phyloP scores from a whole-genome alignment of 2,329 filamentous ascomycete genomes.

The Verticillium klebahnii region DNA sequence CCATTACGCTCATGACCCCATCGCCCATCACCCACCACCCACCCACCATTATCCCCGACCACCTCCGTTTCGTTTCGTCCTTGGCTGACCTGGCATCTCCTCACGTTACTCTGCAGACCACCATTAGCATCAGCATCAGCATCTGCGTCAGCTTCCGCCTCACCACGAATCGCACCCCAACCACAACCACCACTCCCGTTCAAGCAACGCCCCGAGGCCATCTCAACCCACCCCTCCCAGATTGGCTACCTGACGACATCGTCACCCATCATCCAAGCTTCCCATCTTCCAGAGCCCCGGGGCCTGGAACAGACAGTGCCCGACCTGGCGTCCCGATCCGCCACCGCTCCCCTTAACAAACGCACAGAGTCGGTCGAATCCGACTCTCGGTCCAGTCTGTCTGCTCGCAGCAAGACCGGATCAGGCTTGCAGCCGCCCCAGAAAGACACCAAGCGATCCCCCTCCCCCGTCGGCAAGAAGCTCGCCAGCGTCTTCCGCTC shows the following conservation, averaged over 20 bases:
- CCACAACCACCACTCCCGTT: background rate
- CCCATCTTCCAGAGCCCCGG: constrained; percentile 41
- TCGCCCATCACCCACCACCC: constrained; percentile 7
- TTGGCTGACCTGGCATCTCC: background rate
- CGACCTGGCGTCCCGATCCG: constrained; percentile 26
- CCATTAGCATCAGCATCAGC: background rate
- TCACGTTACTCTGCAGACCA: background rate
- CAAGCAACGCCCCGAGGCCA: constrained; percentile 6
- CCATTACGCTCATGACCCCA: background rate
- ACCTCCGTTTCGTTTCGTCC: background rate
- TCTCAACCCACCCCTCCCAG: constrained; percentile 55
- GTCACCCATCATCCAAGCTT: constrained; percentile 60
- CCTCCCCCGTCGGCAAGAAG: constrained; percentile 63
- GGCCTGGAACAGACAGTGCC: constrained; percentile 20
- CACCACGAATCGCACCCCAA: constrained; percentile 6
- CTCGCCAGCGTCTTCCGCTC: constrained; percentile 61
- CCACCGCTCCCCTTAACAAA: constrained; percentile 28
- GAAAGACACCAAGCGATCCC: constrained; percentile 49
- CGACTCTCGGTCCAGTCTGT: constrained; percentile 17
- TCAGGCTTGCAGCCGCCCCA: constrained; percentile 33
- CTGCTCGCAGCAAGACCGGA: constrained; percentile 26
- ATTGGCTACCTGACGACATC: constrained; percentile 65
- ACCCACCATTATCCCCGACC: constrained; percentile 3
- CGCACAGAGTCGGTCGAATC: constrained; percentile 27
- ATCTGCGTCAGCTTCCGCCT: background rate